Conservation (phyloP, 495 filamentous ascomycete genomes). For the Pseudomonodictys pantanalensis region DNA sequence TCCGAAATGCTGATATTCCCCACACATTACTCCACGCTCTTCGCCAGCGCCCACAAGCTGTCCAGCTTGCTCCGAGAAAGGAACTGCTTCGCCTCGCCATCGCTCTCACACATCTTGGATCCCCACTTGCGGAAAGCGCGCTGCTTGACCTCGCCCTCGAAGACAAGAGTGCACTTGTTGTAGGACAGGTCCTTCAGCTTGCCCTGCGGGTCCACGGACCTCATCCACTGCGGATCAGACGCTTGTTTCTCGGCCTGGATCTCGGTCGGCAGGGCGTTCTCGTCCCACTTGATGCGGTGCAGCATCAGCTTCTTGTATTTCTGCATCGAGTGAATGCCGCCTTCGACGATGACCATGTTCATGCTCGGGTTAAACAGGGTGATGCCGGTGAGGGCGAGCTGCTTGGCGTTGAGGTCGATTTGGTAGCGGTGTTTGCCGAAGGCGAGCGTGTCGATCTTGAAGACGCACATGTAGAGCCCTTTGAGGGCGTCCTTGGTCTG, state of each 20-base stretch:
- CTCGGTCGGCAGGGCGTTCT: slow-evolving; percentile 68
- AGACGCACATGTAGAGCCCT: slow-evolving; percentile 79
- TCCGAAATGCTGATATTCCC: not conserved
- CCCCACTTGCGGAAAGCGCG: slow-evolving; percentile 83
- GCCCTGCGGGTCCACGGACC: slow-evolving; percentile 69
- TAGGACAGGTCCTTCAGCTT: slow-evolving; percentile 71
- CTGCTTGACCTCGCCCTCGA: slow-evolving; percentile 79
- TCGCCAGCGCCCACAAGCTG: slow-evolving; percentile 93
- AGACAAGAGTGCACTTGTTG: slow-evolving; percentile 79
- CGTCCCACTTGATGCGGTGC: slow-evolving; percentile 90
- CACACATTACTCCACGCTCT: slow-evolving; percentile 45
- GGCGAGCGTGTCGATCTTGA: slow-evolving; percentile 80
- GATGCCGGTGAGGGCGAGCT: slow-evolving; percentile 77
- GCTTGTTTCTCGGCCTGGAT: slow-evolving; percentile 60
- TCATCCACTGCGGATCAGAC: slow-evolving; percentile 65
- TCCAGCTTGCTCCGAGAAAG: slow-evolving; percentile 83
- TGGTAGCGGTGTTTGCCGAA: slow-evolving; percentile 93
- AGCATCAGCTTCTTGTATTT: slow-evolving; percentile 88
- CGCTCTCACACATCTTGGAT: slow-evolving; percentile 80
- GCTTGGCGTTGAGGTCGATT: slow-evolving; percentile 85
- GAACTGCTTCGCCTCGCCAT: slow-evolving; percentile 79
- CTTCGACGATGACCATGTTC: slow-evolving; percentile 87
- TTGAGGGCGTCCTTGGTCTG: slow-evolving; percentile 84
- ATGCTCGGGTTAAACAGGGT: slow-evolving; percentile 86
- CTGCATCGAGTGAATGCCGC: slow-evolving; percentile 73